Evolutionary conservation across 305 asterid species (phyloP).

Genomic region (Withania somnifera): DNA sequence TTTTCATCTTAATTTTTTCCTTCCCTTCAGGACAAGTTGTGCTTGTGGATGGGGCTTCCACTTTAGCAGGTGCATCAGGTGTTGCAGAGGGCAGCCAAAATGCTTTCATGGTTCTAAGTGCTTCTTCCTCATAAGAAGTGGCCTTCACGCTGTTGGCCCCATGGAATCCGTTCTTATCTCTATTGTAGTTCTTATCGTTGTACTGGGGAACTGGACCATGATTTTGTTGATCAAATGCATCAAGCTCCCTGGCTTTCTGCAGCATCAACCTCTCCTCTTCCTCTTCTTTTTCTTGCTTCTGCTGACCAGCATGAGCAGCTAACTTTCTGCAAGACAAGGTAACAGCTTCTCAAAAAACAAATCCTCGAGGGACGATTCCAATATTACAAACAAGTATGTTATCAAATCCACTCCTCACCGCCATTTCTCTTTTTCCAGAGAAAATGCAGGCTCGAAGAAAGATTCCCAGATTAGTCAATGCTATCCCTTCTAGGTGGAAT

Average conservation of each 20-base stretch:
- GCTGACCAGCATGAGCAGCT: constrained; percentile 53
- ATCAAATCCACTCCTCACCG: not conserved
- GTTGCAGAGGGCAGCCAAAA: constrained; percentile 98
- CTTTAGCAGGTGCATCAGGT: constrained; percentile 75
- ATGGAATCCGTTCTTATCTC: constrained; percentile 78
- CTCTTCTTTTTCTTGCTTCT: constrained; percentile 69
- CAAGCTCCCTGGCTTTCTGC: constrained; percentile 74
- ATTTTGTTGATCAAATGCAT: constrained; percentile 90
- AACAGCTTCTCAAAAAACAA: not conserved
- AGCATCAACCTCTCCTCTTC: constrained; percentile 57
- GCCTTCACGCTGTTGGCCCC: constrained; percentile 94
- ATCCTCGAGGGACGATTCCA: not conserved
- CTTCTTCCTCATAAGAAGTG: constrained; percentile 89
- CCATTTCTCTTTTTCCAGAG: not conserved
- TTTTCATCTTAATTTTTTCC: constrained; percentile 73
- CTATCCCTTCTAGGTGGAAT: not conserved
- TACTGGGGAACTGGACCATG: constrained; percentile 94
- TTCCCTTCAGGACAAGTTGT: constrained; percentile 83
- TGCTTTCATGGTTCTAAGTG: constrained; percentile 91
- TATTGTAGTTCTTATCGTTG: constrained; percentile 50
- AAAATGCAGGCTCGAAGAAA: not conserved
- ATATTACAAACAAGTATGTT: not conserved
- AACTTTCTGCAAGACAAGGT: constrained; percentile 42
- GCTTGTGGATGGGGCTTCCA: constrained; percentile 55
- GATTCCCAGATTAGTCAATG: not conserved